Conservation (phyloP, 805 yeast species). For the Metschnikowia colocasiae region DNA sequence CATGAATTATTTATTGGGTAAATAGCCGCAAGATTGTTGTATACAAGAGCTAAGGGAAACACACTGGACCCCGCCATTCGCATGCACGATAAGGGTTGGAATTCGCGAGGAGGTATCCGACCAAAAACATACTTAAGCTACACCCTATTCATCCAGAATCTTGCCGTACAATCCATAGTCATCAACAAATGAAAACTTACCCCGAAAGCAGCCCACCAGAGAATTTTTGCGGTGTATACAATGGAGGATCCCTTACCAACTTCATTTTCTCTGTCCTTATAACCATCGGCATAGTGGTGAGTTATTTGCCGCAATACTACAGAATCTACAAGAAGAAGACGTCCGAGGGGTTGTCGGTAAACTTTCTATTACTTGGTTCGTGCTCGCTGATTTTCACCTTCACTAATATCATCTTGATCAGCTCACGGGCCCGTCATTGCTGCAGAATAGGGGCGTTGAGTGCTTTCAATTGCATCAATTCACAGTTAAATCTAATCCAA, state of each 20-base stretch:
- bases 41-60: background rate
- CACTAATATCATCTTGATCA: conserved; percentile 61
- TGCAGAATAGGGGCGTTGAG: conserved; percentile 45
- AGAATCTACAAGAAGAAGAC: conserved; percentile 55
- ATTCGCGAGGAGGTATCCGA: background rate
- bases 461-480: conserved; percentile 58
- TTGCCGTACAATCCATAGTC: too few species aligned
- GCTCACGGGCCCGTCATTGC: conserved; percentile 60
- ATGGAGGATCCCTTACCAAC: conserved; percentile 48
- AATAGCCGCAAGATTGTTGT: background rate
- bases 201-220: conserved; percentile 9
- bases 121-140: background rate
- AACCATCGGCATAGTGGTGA: conserved; percentile 62
- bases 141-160: background rate
- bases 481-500: conserved; percentile 64
- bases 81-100: background rate
- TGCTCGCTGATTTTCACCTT: conserved; percentile 65
- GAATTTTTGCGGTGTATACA: conserved; percentile 39
- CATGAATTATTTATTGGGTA: background rate
- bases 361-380: conserved; percentile 66
- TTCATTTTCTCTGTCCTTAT: conserved; percentile 50
- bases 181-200: background rate
- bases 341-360: conserved; percentile 76
- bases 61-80: background rate
- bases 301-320: conserved; percentile 74